phyloP scores from a whole-genome alignment of 306 rosid genomes.

The Erythrophleum fordii region DNA sequence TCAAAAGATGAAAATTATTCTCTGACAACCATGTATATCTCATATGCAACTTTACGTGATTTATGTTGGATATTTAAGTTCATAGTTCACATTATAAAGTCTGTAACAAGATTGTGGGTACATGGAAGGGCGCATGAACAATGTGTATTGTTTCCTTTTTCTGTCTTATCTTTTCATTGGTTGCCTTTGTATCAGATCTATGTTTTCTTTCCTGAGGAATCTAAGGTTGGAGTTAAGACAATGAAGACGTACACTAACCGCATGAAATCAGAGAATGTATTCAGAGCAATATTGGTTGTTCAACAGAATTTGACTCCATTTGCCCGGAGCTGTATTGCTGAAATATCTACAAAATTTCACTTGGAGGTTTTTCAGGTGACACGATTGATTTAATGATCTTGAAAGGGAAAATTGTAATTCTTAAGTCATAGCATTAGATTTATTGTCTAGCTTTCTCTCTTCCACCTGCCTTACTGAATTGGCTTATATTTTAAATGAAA shows the following conservation, averaged over 20 bases:
- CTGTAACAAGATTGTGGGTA: neutral
- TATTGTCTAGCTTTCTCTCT: neutral
- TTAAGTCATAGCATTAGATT: neutral
- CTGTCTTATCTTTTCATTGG: neutral
- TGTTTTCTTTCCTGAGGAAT: constrained; percentile 73
- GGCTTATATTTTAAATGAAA: neutral
- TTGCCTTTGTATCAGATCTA: constrained; percentile 55
- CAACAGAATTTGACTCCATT: constrained; percentile 64
- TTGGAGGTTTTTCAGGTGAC: constrained; percentile 87
- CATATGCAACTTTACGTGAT: neutral
- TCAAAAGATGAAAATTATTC: neutral
- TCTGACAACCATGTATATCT: neutral
- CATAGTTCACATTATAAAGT: neutral
- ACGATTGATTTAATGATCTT: constrained; percentile 6
- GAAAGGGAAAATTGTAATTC: neutral
- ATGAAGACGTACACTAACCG: constrained; percentile 63
- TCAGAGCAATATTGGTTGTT: constrained; percentile 64
- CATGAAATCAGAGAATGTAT: constrained; percentile 73
- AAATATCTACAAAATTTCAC: constrained; percentile 56
- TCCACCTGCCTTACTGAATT: neutral
- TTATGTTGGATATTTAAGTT: neutral
- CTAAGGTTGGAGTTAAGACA: constrained; percentile 63
- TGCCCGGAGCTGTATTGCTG: constrained; percentile 51
- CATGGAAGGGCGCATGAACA: neutral
- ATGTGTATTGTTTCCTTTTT: neutral